These are phyloP conservation scores for Hemerocallis citrina DNA, from an alignment of 106 monocot species.

Conservation along the genomic window DNA sequence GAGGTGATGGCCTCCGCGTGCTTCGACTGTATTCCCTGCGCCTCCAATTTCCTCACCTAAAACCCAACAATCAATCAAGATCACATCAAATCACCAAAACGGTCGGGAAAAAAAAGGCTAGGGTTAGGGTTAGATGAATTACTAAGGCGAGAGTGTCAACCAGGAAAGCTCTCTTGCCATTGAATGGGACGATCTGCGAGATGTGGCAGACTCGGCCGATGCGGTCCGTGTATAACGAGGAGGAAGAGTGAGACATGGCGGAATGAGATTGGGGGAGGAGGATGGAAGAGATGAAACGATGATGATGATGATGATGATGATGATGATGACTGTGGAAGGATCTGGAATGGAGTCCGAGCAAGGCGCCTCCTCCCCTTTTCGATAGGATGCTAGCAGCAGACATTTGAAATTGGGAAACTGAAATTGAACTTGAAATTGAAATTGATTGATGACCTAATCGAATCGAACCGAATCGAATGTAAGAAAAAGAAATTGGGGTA, in stretches of 20 bases:
- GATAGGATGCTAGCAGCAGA: constrained; percentile 1
- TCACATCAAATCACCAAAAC: neutral
- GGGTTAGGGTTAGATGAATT: neutral
- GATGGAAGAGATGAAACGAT: too few relatives aligned
- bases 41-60: constrained; percentile 64
- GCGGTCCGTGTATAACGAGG: neutral
- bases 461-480: too few relatives aligned
- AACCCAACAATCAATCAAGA: neutral
- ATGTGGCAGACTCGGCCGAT: constrained; percentile 13
- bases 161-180: constrained; percentile 42
- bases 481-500: too few relatives aligned
- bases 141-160: constrained; percentile 60
- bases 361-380: neutral
- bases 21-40: constrained; percentile 41
- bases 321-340: neutral
- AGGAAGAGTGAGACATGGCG: neutral
- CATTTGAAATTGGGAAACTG: too few relatives aligned
- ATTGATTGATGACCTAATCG: too few relatives aligned
- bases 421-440: too few relatives aligned
- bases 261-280: neutral
- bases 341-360: neutral
- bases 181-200: constrained; percentile 30
- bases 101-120: neutral
- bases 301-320: neutral
- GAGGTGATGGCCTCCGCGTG: constrained; percentile 64